Evolutionary conservation across 495 filamentous ascomycete species (phyloP).

Genomic region (Poronia punctata): DNA sequence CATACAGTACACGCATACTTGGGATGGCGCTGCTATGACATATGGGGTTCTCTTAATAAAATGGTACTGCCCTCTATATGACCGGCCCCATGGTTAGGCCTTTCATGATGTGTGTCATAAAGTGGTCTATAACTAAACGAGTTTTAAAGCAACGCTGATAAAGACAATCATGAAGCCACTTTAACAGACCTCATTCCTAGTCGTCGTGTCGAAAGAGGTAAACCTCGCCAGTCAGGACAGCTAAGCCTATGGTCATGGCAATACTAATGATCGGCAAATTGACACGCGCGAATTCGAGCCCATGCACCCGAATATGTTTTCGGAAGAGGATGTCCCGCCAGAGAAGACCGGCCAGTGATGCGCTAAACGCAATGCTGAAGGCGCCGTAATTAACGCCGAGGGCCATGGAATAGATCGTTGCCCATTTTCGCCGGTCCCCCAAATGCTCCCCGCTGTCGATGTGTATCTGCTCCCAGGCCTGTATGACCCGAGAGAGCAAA

Average conservation of each 20-base stretch:
- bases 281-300: slow-evolving; percentile 53
- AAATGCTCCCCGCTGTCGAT: slow-evolving; percentile 33
- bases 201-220: slow-evolving; percentile 34
- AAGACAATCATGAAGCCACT: too few relatives aligned
- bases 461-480: slow-evolving; percentile 55
- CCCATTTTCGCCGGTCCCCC: slow-evolving; percentile 56
- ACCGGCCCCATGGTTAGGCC: too few relatives aligned
- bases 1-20: too few relatives aligned
- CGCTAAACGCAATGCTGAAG: slow-evolving; percentile 60
- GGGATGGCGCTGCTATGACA: too few relatives aligned
- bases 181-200: background rate
- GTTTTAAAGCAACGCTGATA: too few relatives aligned
- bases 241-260: slow-evolving; percentile 54
- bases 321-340: slow-evolving; percentile 59
- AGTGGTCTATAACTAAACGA: too few relatives aligned
- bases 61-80: too few relatives aligned
- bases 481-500: slow-evolving; percentile 57
- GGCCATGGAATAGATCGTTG: slow-evolving; percentile 60
- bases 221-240: slow-evolving; percentile 52
- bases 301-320: slow-evolving; percentile 53
- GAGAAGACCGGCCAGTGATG: slow-evolving; percentile 56
- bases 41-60: too few relatives aligned
- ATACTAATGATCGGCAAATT: slow-evolving; percentile 64
- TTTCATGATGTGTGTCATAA: too few relatives aligned
- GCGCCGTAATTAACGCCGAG: slow-evolving; percentile 63